Percentiles rank a stretch among this genome's conserved stretches.
Evolutionary conservation across 768 basidiomycete species (phyloP).

Genomic region (Calocybe indica): DNA sequence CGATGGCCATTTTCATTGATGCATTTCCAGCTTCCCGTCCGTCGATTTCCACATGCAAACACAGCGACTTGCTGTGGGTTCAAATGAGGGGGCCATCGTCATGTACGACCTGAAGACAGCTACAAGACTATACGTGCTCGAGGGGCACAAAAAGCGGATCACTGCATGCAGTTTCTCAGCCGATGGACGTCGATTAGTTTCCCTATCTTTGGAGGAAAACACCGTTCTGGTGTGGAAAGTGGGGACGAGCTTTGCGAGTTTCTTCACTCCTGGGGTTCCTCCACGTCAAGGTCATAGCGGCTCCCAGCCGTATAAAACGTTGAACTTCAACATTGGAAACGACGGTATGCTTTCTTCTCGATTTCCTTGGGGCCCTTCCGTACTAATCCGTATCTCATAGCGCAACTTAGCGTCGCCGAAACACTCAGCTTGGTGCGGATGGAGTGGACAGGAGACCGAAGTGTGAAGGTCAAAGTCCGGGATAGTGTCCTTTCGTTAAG

Average conservation of each 20-base stretch:
- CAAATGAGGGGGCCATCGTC: conserved; percentile 87
- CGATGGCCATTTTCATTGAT: neutral
- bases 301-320: conserved; percentile 82
- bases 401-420: conserved; percentile 41
- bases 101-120: conserved; percentile 98
- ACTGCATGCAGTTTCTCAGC: conserved; percentile 90
- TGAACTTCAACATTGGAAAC: conserved; percentile 80
- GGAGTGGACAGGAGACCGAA: conserved; percentile 82
- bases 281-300: conserved; percentile 84
- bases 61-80: conserved; percentile 90
- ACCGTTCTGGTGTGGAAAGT: conserved; percentile 94
- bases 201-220: conserved; percentile 80
- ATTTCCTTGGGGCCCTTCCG: neutral
- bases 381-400: conserved; percentile 12
- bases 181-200: conserved; percentile 86
- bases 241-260: conserved; percentile 80
- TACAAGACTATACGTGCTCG: conserved; percentile 89
- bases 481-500: conserved; percentile 84
- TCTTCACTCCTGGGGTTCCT: conserved; percentile 88
- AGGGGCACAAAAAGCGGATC: conserved; percentile 79
- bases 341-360: conserved; percentile 39
- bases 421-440: conserved; percentile 71
- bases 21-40: conserved; percentile 64
- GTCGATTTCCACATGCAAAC: conserved; percentile 89
- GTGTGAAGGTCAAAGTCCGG: conserved; percentile 76